Base-by-base conservation (phyloP, 2,329 filamentous ascomycete species). In the Tothia fuscella region DNA sequence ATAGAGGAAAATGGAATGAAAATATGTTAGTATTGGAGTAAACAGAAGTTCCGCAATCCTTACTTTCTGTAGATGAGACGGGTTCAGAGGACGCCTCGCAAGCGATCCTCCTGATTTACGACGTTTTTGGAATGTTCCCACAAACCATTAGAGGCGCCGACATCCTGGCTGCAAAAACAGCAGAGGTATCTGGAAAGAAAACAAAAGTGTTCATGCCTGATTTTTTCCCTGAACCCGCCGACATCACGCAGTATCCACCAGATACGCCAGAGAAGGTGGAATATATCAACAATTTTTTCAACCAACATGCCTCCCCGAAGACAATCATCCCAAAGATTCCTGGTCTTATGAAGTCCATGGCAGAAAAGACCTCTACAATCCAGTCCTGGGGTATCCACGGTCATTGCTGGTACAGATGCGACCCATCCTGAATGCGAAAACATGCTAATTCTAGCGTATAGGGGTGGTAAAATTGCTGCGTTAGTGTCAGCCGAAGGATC, bases 131-230 rank as follows among this genome's bases (percentile, higher is more conserved):
- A 12, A 12, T 38, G 4, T 43, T 30, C 19, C 25, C 41, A 16
- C 41, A 43, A 32, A 43, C 41, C 2, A 16, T 43, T 25, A 25
- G 25, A 5, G 41, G 41, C 21, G 41, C 41, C 6, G 41, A 43
- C 26, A 43, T 43, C 12, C 41, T 43, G 14, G 41, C 21, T 5
- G 4, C 38, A 12, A 14, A n/a, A 4, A 21, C 14, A 19, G 16
- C 19, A 17, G 24, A 29, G 10, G 37, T 22, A n/a, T 13, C 14
- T 3, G 13, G 25, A 2, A 6, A 30, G 4, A 16, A 14, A 12
- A 30, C 28, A 3, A 29, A 32, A 10, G 41, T 43, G 5, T 28
- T 43, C 25, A 32, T 43, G 25, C 41, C 41, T 12, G 41, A 43
- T 31, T 43, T 14, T 14, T 43, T 30, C 35, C 9, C 12, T 17